phyloP scores from a whole-genome alignment of 768 basidiomycete genomes.

The Mycena vitilis region DNA sequence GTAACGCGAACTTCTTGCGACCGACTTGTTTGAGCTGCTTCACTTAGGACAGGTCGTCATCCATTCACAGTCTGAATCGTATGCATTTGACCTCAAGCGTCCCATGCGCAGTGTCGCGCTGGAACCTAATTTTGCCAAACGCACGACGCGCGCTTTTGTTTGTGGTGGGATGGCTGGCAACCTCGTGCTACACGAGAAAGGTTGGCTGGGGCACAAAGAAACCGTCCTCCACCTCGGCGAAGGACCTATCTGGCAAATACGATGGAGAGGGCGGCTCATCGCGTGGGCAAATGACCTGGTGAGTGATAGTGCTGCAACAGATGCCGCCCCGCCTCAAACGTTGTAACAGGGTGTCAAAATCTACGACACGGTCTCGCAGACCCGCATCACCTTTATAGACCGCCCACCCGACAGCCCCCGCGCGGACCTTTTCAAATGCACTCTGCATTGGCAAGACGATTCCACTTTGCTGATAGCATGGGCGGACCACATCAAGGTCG shows the following conservation, averaged over 20 bases:
- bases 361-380: constrained; percentile 84
- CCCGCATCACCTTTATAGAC: constrained; percentile 88
- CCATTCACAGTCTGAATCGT: constrained; percentile 82
- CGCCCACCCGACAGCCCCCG: constrained; percentile 85
- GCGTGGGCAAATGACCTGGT: constrained; percentile 97
- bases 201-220: constrained; percentile 96
- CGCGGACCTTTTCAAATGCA: constrained; percentile 95
- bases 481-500: constrained; percentile 95
- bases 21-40: not conserved
- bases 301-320: constrained; percentile 36
- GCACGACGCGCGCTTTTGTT: constrained; percentile 81
- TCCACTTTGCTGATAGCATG: constrained; percentile 90
- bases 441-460: constrained; percentile 92
- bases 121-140: constrained; percentile 90
- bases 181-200: constrained; percentile 91
- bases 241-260: constrained; percentile 93
- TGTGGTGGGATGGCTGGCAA: constrained; percentile 93
- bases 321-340: constrained; percentile 19
- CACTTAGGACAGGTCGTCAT: constrained; percentile 88
- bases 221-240: constrained; percentile 84
- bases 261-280: constrained; percentile 88
- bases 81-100: constrained; percentile 90
- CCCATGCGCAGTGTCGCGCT: constrained; percentile 91
- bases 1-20: constrained; percentile 36
- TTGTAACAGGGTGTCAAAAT: constrained; percentile 88